phyloP scores from a whole-genome alignment of 768 basidiomycete genomes.

The Dendrothele bispora region DNA sequence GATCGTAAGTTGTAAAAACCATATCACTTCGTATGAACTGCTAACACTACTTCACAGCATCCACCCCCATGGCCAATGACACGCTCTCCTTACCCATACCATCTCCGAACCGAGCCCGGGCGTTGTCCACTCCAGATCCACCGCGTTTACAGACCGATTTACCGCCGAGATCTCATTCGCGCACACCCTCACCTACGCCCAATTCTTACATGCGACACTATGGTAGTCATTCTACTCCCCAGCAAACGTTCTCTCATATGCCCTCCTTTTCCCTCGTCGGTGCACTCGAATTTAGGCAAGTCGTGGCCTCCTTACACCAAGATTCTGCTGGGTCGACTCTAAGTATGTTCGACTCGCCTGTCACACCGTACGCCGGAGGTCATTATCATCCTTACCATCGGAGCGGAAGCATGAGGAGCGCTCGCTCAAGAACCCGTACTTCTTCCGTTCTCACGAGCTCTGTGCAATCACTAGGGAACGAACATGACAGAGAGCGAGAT shows the following conservation, averaged over 20 bases:
- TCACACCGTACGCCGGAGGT: conserved; percentile 73
- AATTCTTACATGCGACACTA: too few relatives aligned
- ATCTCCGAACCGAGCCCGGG: conserved; percentile 35
- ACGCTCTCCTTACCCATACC: conserved; percentile 32
- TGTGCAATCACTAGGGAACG: too few relatives aligned
- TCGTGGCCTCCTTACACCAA: conserved; percentile 76
- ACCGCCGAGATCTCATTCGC: conserved; percentile 42
- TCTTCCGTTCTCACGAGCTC: too few relatives aligned
- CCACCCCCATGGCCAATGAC: conserved; percentile 21
- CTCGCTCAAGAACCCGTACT: conserved; percentile 29
- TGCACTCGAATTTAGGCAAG: conserved; percentile 93
- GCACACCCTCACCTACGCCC: conserved; percentile 52
- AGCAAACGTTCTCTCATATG: conserved; percentile 46
- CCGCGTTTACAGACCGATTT: conserved; percentile 30
- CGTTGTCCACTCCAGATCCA: conserved; percentile 18
- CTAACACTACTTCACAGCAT: conserved; percentile 9
- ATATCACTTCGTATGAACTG: neutral
- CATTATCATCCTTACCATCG: too few relatives aligned
- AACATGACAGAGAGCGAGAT: conserved; percentile 33
- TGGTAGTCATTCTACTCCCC: conserved; percentile 23
- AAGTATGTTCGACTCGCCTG: conserved; percentile 62
- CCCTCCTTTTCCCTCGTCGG: conserved; percentile 91
- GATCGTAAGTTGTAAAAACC: conserved; percentile 45
- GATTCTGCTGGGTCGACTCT: conserved; percentile 64
- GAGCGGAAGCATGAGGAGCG: too few relatives aligned